Percentiles rank a stretch among this genome's conserved stretches.
phyloP scores from a whole-genome alignment of 345 rosid genomes.

The Eucalyptus pauciflora region DNA sequence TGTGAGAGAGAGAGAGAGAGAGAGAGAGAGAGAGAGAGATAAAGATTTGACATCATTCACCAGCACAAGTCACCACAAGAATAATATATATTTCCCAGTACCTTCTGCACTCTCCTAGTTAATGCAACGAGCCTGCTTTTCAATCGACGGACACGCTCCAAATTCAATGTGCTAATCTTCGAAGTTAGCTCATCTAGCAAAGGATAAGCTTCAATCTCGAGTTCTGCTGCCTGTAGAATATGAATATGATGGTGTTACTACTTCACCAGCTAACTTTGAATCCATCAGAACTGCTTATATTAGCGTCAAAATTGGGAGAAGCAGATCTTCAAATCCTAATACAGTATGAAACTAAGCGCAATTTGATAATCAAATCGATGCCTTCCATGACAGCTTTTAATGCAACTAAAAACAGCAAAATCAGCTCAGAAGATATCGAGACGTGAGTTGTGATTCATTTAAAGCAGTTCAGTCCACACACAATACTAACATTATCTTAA shows the following conservation, averaged over 20 bases:
- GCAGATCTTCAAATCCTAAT: not conserved
- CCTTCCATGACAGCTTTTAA: not conserved
- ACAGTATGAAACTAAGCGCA: not conserved
- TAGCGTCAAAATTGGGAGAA: not conserved
- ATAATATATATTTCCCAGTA: not conserved
- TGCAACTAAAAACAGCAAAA: not conserved
- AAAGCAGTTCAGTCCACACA: not conserved
- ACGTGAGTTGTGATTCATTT: not conserved
- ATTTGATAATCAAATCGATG: not conserved
- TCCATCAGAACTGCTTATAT: not conserved
- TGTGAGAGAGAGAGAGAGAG: not conserved
- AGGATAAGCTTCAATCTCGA: conserved; percentile 99
- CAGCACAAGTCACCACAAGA: not conserved
- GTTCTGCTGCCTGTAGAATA: conserved; percentile 74
- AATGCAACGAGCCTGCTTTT: conserved; percentile 96
- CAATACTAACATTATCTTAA: not conserved
- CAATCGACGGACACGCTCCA: conserved; percentile 90
- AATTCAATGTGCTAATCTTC: conserved; percentile 91
- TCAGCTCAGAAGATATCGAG: not conserved
- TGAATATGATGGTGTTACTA: not conserved
- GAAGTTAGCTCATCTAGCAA: conserved; percentile 91
- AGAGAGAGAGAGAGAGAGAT: not conserved
- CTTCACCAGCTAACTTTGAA: not conserved
- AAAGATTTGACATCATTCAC: not conserved
- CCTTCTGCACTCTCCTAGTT: conserved; percentile 96